Evolutionary conservation across 345 rosid species (phyloP), one percentile per base, ranked within the genome.

Genomic region (Eucalyptus tenuipes): DNA sequence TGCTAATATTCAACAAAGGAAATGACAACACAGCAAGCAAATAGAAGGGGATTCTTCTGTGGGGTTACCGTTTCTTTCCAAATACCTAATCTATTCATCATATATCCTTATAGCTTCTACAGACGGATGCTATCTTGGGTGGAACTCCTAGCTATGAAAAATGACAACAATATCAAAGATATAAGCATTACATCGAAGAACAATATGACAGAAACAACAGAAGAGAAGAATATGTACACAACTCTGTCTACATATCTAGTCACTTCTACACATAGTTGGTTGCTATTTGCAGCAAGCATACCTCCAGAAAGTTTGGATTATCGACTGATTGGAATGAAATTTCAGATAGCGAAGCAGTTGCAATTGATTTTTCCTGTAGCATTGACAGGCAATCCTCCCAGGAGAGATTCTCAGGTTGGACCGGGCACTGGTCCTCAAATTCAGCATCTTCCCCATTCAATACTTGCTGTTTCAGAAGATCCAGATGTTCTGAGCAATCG

Each of bases 401-500:
- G 37, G 49, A 87, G 85, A 86, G 59, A 55, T 89, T 87, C 57
- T 87, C 91, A 90, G 88, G 91, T 88, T 86, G 88, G 87, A 90
- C 91, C 10, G 94, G 95, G 90, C 94, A 95, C 71, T 93, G 95
- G 64, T 92, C 93, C 86, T 85, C 85, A 33, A 85, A 61, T n/a
- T 90, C 89, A 49, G 66, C 44, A 57, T 75, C 87, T 88, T 92
- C 93, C 61, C 87, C 87, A 44, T 50, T 50, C 91, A 87, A 87
- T 86, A 37, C 87, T 52, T 87, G 91, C 93, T 81, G 93, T 86
- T 88, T 89, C 47, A 33, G 80, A 89, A 91, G 89, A 81, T 91
- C 92, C 10, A 89, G 94, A 91, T 89, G 91, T 89, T 90, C 86
- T 20, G 89, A 88, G 87, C 92, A 93, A 27, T 66, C 88, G 31